Conservation (phyloP, 371 early-diverging fungal species). For the Antonospora locustae region DNA sequence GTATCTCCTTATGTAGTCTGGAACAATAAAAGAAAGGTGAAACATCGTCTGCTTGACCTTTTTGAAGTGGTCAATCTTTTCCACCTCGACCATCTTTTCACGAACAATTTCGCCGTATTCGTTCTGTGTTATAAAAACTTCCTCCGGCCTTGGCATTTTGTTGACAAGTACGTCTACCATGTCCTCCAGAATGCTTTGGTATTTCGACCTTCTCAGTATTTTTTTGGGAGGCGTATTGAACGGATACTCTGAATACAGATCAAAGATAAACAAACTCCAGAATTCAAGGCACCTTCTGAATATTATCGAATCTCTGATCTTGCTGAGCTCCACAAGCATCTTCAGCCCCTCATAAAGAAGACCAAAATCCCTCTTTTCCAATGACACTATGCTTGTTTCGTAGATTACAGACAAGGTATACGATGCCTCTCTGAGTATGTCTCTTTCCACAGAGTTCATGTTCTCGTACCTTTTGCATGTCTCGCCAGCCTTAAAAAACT, state of each 20-base stretch:
- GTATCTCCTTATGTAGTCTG: conserved; percentile 35
- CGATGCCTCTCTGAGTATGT: conserved; percentile 25
- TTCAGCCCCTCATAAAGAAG: conserved; percentile 12
- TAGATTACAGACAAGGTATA: conserved; percentile 29
- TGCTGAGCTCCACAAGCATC: conserved; percentile 23
- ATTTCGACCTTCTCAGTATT: conserved; percentile 36
- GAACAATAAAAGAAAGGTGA: conserved; percentile 37
- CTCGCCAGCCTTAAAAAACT: conserved; percentile 41
- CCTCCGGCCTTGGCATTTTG: conserved; percentile 55
- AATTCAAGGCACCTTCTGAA: conserved; percentile 29
- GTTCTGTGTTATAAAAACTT: conserved; percentile 89
- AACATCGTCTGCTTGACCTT: conserved; percentile 63
- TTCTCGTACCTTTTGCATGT: conserved; percentile 16
- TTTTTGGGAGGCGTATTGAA: conserved; percentile 9
- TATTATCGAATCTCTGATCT: conserved; percentile 31
- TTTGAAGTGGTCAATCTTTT: conserved; percentile 87
- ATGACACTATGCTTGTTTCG: conserved; percentile 3
- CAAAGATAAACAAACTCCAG: conserved; percentile 38
- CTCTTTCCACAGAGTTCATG: conserved; percentile 32
- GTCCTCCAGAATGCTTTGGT: conserved; percentile 26
- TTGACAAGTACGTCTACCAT: conserved; percentile 36
- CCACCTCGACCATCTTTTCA: conserved; percentile 88
- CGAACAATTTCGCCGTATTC: conserved; percentile 97
- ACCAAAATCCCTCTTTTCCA: conserved; percentile 10
- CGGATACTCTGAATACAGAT: conserved; percentile 43